Conservation (phyloP, 2,329 filamentous ascomycete species). For the Sporothrix schenckii region DNA sequence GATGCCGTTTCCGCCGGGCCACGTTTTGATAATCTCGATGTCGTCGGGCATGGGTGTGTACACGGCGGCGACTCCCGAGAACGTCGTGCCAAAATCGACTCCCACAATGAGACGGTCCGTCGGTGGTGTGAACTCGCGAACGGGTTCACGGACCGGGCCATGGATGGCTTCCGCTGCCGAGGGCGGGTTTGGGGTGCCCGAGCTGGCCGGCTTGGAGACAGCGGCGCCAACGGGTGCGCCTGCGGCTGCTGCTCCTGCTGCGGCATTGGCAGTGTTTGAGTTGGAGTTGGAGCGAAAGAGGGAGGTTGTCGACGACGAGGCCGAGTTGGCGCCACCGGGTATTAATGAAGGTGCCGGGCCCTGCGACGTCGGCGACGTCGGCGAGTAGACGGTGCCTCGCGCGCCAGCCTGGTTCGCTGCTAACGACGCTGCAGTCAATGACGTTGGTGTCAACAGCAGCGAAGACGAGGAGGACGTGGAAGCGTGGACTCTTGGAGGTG, state of each 20-base stretch:
- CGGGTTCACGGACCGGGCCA: conserved; percentile 61
- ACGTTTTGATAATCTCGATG: conserved; percentile 80
- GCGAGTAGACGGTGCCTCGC: background rate
- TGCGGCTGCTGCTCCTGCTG: background rate
- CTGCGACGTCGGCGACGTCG: background rate
- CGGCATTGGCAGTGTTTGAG: background rate
- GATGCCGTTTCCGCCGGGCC: conserved; percentile 82
- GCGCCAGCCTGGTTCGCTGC: conserved; percentile 26
- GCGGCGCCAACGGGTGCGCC: conserved; percentile 38
- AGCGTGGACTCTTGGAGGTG: conserved; percentile 31
- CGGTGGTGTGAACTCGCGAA: conserved; percentile 54
- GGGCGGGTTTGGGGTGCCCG: conserved; percentile 38
- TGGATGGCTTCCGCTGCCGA: conserved; percentile 66
- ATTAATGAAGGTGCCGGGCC: background rate
- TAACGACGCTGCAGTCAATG: conserved; percentile 28
- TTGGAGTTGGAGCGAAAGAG: conserved; percentile 20
- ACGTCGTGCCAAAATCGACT: conserved; percentile 84
- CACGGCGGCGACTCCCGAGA: conserved; percentile 73
- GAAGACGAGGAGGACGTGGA: conserved; percentile 30
- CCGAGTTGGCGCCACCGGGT: conserved; percentile 10
- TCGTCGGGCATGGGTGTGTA: conserved; percentile 78
- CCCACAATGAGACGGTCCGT: conserved; percentile 73
- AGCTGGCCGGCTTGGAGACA: background rate
- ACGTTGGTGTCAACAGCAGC: conserved; percentile 31
- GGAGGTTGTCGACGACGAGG: conserved; percentile 17